Conservation (phyloP, 1,284 basidiomycete genomes). For the Leccinum olivaceoglutinosum region DNA sequence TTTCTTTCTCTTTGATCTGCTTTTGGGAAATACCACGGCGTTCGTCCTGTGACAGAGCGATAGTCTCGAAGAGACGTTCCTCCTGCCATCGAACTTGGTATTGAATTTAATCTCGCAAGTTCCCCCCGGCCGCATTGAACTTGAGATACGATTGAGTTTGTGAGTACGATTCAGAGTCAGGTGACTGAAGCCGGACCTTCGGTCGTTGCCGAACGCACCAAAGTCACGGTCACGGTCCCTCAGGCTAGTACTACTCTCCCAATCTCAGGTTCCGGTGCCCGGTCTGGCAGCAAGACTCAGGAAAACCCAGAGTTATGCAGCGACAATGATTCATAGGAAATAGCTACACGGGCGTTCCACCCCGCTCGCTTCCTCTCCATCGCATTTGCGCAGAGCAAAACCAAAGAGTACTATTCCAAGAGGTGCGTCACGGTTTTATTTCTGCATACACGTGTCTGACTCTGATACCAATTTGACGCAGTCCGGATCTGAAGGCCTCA, state of each 20-base stretch:
- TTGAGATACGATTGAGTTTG: no score
- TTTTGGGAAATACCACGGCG: constrained; percentile 56
- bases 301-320: no score
- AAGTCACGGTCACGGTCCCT: no score
- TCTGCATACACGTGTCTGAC: background rate
- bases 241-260: no score
- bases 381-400: constrained; percentile 76
- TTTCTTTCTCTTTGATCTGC: constrained; percentile 53
- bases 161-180: no score
- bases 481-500: constrained; percentile 82
- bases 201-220: no score
- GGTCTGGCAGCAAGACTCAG: no score
- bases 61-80: constrained; percentile 75
- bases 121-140: constrained; percentile 37
- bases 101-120: constrained; percentile 74
- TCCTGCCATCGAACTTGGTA: constrained; percentile 80
- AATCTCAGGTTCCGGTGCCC: no score
- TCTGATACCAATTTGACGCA: constrained; percentile 25
- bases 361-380: no score
- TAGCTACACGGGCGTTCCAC: no score
- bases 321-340: no score
- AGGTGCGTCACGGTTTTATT: constrained; percentile 42
- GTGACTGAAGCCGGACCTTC: no score
- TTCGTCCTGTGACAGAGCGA: constrained; percentile 71
- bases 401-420: constrained; percentile 70